Base-by-base conservation (phyloP, 257 asterid genomes). In the Henckelia pumila region DNA sequence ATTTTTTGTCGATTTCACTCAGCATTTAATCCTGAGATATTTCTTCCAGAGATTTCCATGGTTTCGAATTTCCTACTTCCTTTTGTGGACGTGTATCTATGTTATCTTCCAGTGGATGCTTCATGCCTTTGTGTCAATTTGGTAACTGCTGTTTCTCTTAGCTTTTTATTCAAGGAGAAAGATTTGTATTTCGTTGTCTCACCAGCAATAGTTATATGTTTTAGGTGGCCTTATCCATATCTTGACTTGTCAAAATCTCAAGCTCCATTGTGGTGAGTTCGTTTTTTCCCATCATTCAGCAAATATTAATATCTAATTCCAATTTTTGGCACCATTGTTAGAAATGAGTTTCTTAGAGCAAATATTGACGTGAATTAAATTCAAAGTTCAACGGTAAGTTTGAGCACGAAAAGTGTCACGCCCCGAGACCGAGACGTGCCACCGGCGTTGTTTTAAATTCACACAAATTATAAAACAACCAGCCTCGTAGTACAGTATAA, bases 191-290 rank as follows among this genome's bases (percentile, higher is more conserved):
- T 60, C 61, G 61, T 4, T 73, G 32, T 64, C 49, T 59, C 59
- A 22, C 62, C 44, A 56, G 60, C 55, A 17, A 50, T 53, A 49
- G 25, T 52, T 61, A 35, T 71, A 58, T 70, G 20, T 75, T 80
- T 76, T 74, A 93, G 99, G 99, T 93, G 99, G 97, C 97, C 99
- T 1, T 93, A 93, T 82, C 99, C 99, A 59, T 81, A 88, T 76
- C 95, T 93, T 71, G 96, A 93, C 73, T 72, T 93, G 71, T 84
- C 96, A 47, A 22, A 22, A 13, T 28, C 71, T 29, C 70, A 70
- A 63, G 82, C 96, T 70, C 91, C 97, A 17, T 6, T 83, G 22
- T 93, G 97, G 99, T 90, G 77, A 53, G 95, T 75, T 47, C 56
- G 20, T 56, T 56, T 13, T 44, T 44, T 44, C 8, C 17, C 32